Conservation (phyloP, 179 eudicot species). For the Beta macrorhiza region DNA sequence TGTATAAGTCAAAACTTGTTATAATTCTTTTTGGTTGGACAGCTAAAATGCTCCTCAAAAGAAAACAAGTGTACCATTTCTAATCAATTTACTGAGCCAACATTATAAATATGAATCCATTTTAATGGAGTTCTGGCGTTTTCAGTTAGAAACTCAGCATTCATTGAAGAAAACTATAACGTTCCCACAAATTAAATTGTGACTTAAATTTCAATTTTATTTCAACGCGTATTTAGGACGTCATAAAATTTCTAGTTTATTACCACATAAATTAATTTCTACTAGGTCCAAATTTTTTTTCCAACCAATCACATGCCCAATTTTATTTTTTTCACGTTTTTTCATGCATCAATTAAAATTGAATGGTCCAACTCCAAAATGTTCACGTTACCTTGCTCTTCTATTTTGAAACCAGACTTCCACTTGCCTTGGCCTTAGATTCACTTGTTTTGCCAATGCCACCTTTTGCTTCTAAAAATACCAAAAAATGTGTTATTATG, state of each 20-base stretch:
- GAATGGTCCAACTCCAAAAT: neutral
- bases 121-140: constrained; percentile 3
- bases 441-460: constrained; percentile 63
- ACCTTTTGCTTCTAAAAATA: constrained; percentile 39
- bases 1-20: too few species aligned
- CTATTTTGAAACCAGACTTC: constrained; percentile 93
- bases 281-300: too few species aligned
- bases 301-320: neutral
- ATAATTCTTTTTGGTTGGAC: neutral
- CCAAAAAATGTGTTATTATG: neutral
- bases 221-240: neutral
- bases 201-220: neutral
- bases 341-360: neutral
- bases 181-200: constrained; percentile 12
- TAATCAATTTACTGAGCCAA: neutral
- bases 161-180: constrained; percentile 12
- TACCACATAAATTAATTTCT: neutral
- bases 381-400: constrained; percentile 58
- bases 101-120: neutral
- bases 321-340: neutral
- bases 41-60: neutral
- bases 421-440: constrained; percentile 70
- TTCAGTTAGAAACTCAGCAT: constrained; percentile 9
- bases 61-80: constrained; percentile 2
- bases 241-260: neutral